Base-by-base conservation (phyloP, 2,329 filamentous ascomycete species). In the Penicillium vulpinum region DNA sequence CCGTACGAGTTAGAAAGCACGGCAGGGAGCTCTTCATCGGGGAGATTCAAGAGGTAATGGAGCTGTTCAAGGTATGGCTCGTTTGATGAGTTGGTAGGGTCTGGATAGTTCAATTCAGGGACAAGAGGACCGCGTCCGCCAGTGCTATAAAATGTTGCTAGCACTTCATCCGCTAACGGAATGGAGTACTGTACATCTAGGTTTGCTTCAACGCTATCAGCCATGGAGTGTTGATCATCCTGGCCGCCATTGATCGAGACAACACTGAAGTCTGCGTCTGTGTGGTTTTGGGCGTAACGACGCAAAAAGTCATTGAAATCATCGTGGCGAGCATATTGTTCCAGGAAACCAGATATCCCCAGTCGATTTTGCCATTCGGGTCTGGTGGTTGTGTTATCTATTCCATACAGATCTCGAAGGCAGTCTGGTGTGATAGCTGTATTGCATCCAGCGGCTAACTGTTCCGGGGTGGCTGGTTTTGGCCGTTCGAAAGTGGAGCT, bases 1-100 rank as follows among this genome's bases (percentile, higher is more conserved):
- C 86, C 87, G 67, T 90, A 91, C 0, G 87, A 90, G n/a, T 86
- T 88, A 39, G 81, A 83, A 40, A 91, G 78, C 18, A 89, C 83
- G 4, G 83, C 80, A 0, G 88, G 88, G 0, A 90, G 76, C 18
- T 83, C 70, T 3, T 77, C 69, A 57, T 84, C 80, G 1, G 78
- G 71, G 21, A 87, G 78, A 21, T 75, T 69, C 3, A 88, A 75
- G 10, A 90, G 77, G 68, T 86, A 83, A 55, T 82, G 79, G 6
- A 87, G 79, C 70, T 87, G 86, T 16, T 82, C 82, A 3, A 90
- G 77, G 69, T 86, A 91, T 0, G 87, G 86, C 74, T 90, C 88
- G 62, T 89, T 87, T 10, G 75, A 75, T 58, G 85, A 81, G 61
- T 75, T 62, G 9, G 67, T 67, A 0, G 62, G 41, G 24, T 66